Base-by-base conservation (phyloP, 768 basidiomycete genomes). In the Pleurotus tuber-regium region DNA sequence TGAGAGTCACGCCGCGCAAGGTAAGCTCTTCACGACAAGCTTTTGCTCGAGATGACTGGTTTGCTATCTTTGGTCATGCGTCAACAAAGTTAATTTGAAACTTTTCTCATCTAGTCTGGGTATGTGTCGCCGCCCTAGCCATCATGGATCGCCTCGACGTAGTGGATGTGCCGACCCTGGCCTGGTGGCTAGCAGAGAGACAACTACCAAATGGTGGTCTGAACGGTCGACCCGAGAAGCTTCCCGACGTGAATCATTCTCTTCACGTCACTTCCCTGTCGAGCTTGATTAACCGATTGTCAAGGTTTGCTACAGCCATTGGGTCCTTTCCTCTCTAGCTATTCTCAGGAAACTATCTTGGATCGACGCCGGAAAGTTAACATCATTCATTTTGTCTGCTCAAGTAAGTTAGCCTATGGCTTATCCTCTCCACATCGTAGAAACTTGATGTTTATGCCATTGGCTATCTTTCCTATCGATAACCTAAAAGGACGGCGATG, bases 221-320 rank as follows among this genome's bases (percentile, higher is more conserved):
- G 53, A 98, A 98, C 58, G 97, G 96, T 0, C 77, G 97, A n/a
- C 97, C 97, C 8, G 92, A 99, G 65, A 99, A 99, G 70, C 73
- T 98, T 28, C 92, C 94, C 70, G 96, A 98, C 63, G 97, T 96
- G 59, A 59, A 85, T 75, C 5, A 8, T 40, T 21, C 40, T 28
- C 11, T 35, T 29, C n/a, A 9, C 19, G n/a, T 8, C 30, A 3
- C 16, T 21, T 5, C 18, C 7, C 12, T 4, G 16, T 11, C 19
- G n/a, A n/a, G n/a, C n/a, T 31, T 21, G 25, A 11, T 6, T 24
- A n/a, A 54, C 35, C 28, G 9, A 30, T 38, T 18, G 16, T n/a
- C 4, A 54, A 96, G 93, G 92, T 98, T 14, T 99, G 97, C 71
- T 99, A 99, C 68, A 92, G 90, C 60, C 93, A 92, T 70, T 99